phyloP scores from a whole-genome alignment of 805 yeast species.

The Candida nonsorbophila region DNA sequence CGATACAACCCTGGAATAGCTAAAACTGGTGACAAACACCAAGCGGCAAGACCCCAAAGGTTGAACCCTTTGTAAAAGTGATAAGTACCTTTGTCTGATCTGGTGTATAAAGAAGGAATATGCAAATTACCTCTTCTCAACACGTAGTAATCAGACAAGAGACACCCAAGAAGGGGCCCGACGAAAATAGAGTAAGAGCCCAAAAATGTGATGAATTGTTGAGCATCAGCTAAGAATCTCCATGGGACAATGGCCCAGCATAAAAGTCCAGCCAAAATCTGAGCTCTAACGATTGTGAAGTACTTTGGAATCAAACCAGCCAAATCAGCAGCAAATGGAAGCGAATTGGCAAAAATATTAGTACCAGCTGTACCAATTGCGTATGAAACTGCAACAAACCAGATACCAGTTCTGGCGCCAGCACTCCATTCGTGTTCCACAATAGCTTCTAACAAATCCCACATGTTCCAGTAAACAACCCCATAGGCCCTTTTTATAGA shows the following conservation, averaged over 20 bases:
- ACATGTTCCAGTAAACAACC: constrained; percentile 19
- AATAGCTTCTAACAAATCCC: constrained; percentile 19
- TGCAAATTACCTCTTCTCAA: constrained; percentile 11
- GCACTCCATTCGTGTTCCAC: constrained; percentile 19
- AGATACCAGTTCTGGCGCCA: constrained; percentile 18
- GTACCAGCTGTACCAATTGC: constrained; percentile 20
- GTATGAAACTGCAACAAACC: constrained; percentile 10
- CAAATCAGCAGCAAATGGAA: constrained; percentile 17
- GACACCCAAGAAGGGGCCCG: constrained; percentile 9
- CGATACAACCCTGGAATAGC: constrained; percentile 10
- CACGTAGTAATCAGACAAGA: constrained; percentile 8
- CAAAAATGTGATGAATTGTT: constrained; percentile 7
- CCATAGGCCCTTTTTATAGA: constrained; percentile 11
- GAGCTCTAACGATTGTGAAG: constrained; percentile 16
- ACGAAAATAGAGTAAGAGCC: constrained; percentile 10
- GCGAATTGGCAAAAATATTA: constrained; percentile 19
- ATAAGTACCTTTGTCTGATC: constrained; percentile 5
- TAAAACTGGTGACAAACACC: constrained; percentile 8
- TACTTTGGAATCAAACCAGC: constrained; percentile 18
- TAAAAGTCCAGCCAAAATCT: constrained; percentile 7
- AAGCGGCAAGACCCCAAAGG: constrained; percentile 9
- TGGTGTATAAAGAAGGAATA: constrained; percentile 10
- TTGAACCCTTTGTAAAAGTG: constrained; percentile 9
- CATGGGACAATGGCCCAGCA: constrained; percentile 12
- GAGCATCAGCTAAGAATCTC: constrained; percentile 10